Base-by-base conservation (phyloP, 176 grass and related monocot species). In the Triticum turgidum region DNA sequence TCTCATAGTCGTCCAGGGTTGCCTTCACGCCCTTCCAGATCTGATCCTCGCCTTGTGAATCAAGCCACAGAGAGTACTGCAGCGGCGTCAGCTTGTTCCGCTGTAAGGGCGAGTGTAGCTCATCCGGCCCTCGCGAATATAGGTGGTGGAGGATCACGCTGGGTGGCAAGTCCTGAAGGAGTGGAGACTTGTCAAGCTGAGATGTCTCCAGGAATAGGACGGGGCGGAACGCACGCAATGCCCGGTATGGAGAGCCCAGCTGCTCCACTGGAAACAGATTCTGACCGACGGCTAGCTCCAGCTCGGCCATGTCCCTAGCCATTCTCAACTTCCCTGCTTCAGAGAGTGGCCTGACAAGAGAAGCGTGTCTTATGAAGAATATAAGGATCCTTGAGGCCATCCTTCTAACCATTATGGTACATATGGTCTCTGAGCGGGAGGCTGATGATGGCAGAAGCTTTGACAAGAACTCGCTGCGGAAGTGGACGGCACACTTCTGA, bases 241-340 rank as follows among this genome's bases (percentile, higher is more conserved):
- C 97, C 27, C 92, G 70, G 81, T 99, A 97, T 83, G 94, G 97
- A 24, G 94, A 83, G 17, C 97, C 97, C 17, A 99, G 89, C 90
- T 99, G 94, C 83, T 99, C 94, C 20, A 99, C 97, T 82, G 97
- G 97, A 86, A 97, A 99, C 37, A 99, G 87, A 78, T 99, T 99
- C 89, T 99, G 97, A 35, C 94, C 90, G 80, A 99, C 72, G 1
- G 97, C 90, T 3, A 96, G 91, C 81, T 99, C 97, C 35, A 99
- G 77, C 86, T 99, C 97, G 1, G 94, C 97, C 94, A 99, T 99
- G 85, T 99, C 97, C 78, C 92, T 91, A n/a, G 97, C 90, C 90
- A 99, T 91, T 88, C 94, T 92, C 78, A 99, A 81, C 83, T 99
- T 99, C 52, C 97, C 97, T 2, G 97, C 89, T 85, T 99, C 97